Conservation (phyloP, 257 asterid species). For the Solanum paucissectum region DNA sequence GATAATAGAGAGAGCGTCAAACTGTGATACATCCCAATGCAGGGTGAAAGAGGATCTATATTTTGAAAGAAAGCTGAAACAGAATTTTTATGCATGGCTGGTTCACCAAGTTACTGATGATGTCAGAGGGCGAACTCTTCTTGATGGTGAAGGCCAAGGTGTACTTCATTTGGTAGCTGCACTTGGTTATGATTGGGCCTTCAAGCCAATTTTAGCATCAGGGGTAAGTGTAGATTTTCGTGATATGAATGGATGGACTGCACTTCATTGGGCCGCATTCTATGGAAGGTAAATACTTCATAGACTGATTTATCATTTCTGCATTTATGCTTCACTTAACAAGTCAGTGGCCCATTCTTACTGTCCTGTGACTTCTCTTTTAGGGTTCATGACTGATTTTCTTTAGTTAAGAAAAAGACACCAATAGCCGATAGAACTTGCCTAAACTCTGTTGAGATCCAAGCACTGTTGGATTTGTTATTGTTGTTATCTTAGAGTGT, state of each 20-base stretch:
- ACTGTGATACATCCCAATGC: slow-evolving; percentile 19
- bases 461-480: background rate
- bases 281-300: slow-evolving; percentile 60
- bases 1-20: slow-evolving; percentile 23
- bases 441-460: background rate
- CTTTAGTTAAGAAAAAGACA: background rate
- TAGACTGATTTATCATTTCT: background rate
- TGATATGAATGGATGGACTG: slow-evolving; percentile 91
- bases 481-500: background rate
- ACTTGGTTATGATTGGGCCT: slow-evolving; percentile 88
- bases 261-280: slow-evolving; percentile 98
- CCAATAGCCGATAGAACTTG: background rate
- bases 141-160: slow-evolving; percentile 80
- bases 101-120: slow-evolving; percentile 46
- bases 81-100: slow-evolving; percentile 67
- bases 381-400: background rate
- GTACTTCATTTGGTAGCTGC: slow-evolving; percentile 92
- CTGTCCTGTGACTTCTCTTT: background rate
- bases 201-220: slow-evolving; percentile 55
- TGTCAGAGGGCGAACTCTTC: slow-evolving; percentile 41
- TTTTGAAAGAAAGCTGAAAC: slow-evolving; percentile 46
- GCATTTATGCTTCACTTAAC: background rate
- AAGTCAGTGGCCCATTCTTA: background rate
- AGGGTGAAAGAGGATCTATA: slow-evolving; percentile 34
- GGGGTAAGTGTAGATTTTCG: slow-evolving; percentile 85